Evolutionary conservation across 805 yeast genomes (phyloP), one percentile per base, ranked within the genome.

Genomic region (Komagataella ulmi): DNA sequence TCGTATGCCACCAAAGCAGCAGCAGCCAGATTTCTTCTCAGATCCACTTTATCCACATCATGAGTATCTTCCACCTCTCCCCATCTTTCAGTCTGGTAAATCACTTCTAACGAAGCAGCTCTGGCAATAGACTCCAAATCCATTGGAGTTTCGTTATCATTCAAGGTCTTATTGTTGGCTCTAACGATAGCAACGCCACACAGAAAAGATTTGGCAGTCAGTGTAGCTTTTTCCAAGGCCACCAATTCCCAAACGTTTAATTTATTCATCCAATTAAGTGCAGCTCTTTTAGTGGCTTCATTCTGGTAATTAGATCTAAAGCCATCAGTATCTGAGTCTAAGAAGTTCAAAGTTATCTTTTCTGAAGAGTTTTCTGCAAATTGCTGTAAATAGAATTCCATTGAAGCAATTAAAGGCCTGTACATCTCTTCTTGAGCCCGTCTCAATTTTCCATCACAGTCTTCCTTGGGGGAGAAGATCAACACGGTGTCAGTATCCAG

Each of bases 41-140:
- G 75, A 59, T 93, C 97, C 45, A 83, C 95, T 65, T 85, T 83
- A 60, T 88, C 95, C n/a, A 93, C 97, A 65, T 93, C 99, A 63
- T 93, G 99, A 2, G 98, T 88, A 62, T 93, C 99, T 68, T 93
- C 98, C 21, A 91, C 98, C 66, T 91, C 97, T 36, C 99, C 99
- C 99, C 99, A 93, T 61, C 82, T 77, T 19, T 80, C 81, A 43
- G 95, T 86, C 68, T 93, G 99, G 66, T 78, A 79, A 40, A 83
- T 80, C 12, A 83, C 82, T 62, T 93, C 99, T 59, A 93, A 71
- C 52, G 85, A 82, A 7, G 89, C 89, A 53, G 85, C 77, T 59
- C 79, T 79, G 1, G 90, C 84, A 45, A 91, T 74, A 55, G 88
- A 86, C 51, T 84, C 89, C 17, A 86, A 67, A 2, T 79, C 56